These are phyloP conservation scores for Syncephalastrum contaminatum DNA, from an alignment of 371 early-diverging fungal genomes.

Conservation along the genomic window DNA sequence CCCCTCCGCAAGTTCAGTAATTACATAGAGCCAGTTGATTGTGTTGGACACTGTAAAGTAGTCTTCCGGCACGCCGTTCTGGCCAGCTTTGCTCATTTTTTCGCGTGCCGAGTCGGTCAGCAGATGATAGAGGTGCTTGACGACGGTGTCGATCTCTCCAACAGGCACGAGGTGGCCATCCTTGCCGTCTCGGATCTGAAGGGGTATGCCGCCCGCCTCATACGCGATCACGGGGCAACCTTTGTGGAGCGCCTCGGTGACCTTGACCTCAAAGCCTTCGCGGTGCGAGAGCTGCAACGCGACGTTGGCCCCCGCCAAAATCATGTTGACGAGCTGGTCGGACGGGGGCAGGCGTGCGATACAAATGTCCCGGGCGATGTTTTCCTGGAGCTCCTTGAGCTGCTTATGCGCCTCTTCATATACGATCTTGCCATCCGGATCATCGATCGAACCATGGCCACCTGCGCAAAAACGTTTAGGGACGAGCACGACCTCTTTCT, in stretches of 20 bases:
- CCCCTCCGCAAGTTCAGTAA: conserved; percentile 43
- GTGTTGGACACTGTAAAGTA: conserved; percentile 71
- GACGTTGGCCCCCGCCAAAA: conserved; percentile 68
- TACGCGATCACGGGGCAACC: conserved; percentile 67
- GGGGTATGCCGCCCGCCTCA: conserved; percentile 79
- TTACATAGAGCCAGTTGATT: conserved; percentile 68
- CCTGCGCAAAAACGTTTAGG: conserved; percentile 1
- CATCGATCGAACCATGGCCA: conserved; percentile 88
- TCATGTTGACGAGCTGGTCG: conserved; percentile 79
- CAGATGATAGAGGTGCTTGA: conserved; percentile 53
- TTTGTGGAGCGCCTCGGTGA: conserved; percentile 84
- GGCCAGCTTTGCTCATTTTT: conserved; percentile 43
- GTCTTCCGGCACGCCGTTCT: conserved; percentile 54
- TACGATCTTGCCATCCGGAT: conserved; percentile 79
- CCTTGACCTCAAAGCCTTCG: conserved; percentile 91
- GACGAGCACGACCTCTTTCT: no score
- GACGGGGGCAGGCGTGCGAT: conserved; percentile 70
- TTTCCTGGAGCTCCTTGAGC: conserved; percentile 47
- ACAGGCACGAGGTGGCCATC: conserved; percentile 70
- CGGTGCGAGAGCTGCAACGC: conserved; percentile 80
- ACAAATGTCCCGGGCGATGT: conserved; percentile 60
- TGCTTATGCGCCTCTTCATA: conserved; percentile 60
- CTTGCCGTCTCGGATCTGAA: conserved; percentile 66
- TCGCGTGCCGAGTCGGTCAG: conserved; percentile 32
- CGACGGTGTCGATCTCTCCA: conserved; percentile 62